Conservation (phyloP, 176 grass and related monocot species). For the Triticum dicoccoides region DNA sequence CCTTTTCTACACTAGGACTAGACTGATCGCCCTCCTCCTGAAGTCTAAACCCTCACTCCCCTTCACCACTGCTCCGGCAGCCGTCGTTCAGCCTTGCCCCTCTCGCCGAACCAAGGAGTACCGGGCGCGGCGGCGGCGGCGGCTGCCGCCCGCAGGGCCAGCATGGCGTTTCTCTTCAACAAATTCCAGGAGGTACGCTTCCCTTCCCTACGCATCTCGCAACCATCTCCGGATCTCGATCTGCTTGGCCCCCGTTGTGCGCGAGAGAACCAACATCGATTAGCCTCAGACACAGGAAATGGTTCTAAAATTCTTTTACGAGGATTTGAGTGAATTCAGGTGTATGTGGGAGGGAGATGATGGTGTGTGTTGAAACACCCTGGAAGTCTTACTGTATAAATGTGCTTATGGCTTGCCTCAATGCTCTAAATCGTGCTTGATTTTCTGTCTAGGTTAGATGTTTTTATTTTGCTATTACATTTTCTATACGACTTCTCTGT, state of each 20-base stretch:
- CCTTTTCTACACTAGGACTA: no score
- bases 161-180: conserved; percentile 69
- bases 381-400: neutral
- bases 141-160: neutral
- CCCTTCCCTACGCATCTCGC: neutral
- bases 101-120: neutral
- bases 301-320: no score
- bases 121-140: neutral
- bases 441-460: neutral
- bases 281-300: neutral
- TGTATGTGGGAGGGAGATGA: neutral
- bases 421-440: neutral
- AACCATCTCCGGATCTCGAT: conserved; percentile 27
- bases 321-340: neutral
- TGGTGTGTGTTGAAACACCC: neutral
- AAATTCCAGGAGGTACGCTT: conserved; percentile 60
- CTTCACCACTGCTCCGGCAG: conserved; percentile 1
- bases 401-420: neutral
- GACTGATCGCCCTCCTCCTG: neutral
- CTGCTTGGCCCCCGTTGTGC: neutral
- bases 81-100: neutral
- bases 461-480: neutral
- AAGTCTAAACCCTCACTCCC: neutral
- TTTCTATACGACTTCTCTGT: neutral
- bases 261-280: neutral